phyloP scores from a whole-genome alignment of 768 basidiomycete species.

The Hygrophoropsis aurantiaca region DNA sequence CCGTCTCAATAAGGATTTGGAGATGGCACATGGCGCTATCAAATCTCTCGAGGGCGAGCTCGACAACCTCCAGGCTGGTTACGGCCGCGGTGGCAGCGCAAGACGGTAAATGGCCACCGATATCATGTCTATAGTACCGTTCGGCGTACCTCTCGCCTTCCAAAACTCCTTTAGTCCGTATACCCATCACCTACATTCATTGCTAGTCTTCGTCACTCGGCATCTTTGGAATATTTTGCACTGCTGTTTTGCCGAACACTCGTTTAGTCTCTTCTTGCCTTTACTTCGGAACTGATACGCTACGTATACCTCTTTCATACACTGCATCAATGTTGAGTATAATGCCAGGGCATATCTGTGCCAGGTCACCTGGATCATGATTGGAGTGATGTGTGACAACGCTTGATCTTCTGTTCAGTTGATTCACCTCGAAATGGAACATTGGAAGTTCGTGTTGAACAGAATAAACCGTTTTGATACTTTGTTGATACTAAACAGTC shows the following conservation, averaged over 20 bases:
- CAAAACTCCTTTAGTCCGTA: constrained; percentile 14
- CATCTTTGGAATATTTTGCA: constrained; percentile 3
- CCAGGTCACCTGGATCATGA: no score
- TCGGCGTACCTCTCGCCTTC: constrained; percentile 1
- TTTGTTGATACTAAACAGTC: no score
- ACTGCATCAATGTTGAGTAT: no score
- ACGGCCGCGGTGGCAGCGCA: constrained; percentile 65
- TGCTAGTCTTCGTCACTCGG: constrained; percentile 7
- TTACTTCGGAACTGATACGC: constrained; percentile 3
- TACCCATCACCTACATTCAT: constrained; percentile 24
- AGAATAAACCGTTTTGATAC: no score
- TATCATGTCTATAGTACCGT: neutral
- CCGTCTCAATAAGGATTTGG: constrained; percentile 98
- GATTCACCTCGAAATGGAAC: no score
- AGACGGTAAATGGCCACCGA: constrained; percentile 19
- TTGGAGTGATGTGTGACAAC: no score
- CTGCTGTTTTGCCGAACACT: constrained; percentile 14
- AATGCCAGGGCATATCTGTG: no score
- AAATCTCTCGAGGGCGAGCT: constrained; percentile 89
- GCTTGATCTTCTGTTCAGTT: no score
- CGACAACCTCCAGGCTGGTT: constrained; percentile 85
- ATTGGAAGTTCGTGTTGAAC: no score
- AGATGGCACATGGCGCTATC: constrained; percentile 87
- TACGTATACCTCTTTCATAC: no score
- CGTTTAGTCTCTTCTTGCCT: constrained; percentile 19